Evolutionary conservation across 1,139 yeast species (phyloP).

Genomic region (Wickerhamomyces sp.): DNA sequence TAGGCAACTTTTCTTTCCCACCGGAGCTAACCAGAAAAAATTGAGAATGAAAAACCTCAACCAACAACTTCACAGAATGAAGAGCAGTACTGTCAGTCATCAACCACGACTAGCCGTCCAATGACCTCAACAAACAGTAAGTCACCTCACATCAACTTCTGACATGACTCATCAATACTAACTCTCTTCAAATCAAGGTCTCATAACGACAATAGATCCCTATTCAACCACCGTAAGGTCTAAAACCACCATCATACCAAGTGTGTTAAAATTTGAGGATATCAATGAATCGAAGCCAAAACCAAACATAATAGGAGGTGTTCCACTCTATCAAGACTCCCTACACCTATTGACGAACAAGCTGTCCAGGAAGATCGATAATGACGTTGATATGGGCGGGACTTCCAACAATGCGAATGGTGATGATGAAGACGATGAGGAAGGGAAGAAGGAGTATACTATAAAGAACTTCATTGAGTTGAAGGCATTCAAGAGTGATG

Average conservation of each 20-base stretch:
- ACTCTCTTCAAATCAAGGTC: no score
- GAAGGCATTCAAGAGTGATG: conserved; percentile 29
- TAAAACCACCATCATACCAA: not conserved
- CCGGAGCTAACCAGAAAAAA: no score
- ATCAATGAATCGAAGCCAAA: not conserved
- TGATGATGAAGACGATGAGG: conserved; percentile 2
- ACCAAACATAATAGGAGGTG: not conserved
- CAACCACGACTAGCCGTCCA: no score
- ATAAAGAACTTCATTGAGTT: conserved; percentile 25
- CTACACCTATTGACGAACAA: not conserved
- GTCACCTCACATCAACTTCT: no score
- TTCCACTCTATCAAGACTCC: not conserved
- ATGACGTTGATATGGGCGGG: not conserved
- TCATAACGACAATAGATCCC: not conserved
- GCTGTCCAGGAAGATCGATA: not conserved
- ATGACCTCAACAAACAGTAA: no score
- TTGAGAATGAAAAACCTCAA: no score
- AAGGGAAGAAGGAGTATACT: conserved; percentile 8
- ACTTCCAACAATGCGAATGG: not conserved
- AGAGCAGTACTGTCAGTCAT: no score
- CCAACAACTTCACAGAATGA: no score
- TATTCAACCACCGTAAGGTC: not conserved
- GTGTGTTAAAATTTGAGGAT: not conserved
- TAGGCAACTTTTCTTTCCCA: no score
- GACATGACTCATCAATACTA: no score